Conservation (phyloP, 257 asterid species). For the Capsicum baccatum region DNA sequence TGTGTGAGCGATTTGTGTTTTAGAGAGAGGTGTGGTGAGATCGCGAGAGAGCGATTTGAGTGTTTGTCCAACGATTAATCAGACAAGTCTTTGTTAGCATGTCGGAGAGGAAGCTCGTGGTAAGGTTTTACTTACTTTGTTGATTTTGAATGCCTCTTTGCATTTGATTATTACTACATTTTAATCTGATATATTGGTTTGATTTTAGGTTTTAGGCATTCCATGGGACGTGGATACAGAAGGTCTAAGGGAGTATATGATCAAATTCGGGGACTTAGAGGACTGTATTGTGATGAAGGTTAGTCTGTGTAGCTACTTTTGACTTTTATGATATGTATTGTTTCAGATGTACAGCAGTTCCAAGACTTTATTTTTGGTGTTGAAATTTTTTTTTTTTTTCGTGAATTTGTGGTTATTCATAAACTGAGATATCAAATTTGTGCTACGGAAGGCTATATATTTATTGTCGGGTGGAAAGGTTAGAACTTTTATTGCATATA, state of each 20-base stretch:
- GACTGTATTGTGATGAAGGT: constrained; percentile 99
- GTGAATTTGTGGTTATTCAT: not conserved
- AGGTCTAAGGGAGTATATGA: constrained; percentile 91
- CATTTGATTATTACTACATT: not conserved
- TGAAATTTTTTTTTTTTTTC: not conserved
- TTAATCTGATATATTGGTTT: not conserved
- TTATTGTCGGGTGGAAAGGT: not conserved
- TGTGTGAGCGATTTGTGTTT: constrained; percentile 67
- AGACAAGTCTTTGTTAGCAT: constrained; percentile 38
- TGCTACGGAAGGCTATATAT: not conserved
- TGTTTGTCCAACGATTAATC: constrained; percentile 33
- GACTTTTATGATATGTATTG: not conserved
- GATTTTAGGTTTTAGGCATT: constrained; percentile 85
- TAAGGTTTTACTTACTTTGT: constrained; percentile 45
- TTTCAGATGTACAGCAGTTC: constrained; percentile 16
- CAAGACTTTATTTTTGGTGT: not conserved
- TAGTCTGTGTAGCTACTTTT: constrained; percentile 20
- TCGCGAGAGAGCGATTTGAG: constrained; percentile 43
- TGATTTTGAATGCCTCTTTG: not conserved
- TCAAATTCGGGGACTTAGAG: constrained; percentile 91
- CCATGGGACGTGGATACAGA: constrained; percentile 99
- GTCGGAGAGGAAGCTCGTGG: constrained; percentile 96
- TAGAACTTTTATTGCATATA: not conserved
- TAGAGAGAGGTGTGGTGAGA: constrained; percentile 62
- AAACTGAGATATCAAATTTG: not conserved